These are phyloP conservation scores for Cladorrhinum samala DNA, from an alignment of 495 filamentous ascomycete species.

Conservation along the genomic window DNA sequence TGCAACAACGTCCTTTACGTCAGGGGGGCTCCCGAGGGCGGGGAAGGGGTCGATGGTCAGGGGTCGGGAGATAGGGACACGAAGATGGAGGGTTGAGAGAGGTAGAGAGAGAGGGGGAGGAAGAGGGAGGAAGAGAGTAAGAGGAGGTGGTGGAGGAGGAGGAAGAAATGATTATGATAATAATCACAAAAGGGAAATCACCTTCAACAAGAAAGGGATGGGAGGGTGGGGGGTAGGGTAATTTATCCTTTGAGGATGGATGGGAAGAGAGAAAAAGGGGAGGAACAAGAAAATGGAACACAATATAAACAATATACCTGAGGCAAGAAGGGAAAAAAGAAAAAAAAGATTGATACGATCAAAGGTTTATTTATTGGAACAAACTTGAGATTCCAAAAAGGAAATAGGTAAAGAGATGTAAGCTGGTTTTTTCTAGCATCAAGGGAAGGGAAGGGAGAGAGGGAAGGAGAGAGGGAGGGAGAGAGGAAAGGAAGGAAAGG, in stretches of 20 bases:
- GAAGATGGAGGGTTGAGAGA: conserved; percentile 56
- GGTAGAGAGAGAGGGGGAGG: not conserved
- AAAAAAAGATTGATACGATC: no score
- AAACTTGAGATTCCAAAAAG: no score
- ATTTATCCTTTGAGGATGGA: no score
- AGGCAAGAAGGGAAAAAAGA: not conserved
- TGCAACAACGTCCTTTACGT: conserved; percentile 94
- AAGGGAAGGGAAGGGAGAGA: no score
- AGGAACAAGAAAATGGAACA: not conserved
- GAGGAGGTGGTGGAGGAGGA: not conserved
- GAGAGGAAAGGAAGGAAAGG: not conserved
- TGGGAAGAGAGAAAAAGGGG: not conserved
- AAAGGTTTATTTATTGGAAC: no score
- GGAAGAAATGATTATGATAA: not conserved
- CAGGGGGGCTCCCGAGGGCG: no score
- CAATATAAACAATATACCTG: not conserved
- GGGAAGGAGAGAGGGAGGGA: no score
- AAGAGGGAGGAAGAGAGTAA: not conserved
- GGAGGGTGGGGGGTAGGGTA: not conserved
- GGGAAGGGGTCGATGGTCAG: no score
- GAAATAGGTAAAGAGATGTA: no score
- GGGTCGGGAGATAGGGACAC: conserved; percentile 50
- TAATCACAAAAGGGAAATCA: not conserved
- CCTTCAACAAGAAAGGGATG: not conserved
- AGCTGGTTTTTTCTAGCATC: no score